Percentiles rank a stretch among this genome's conserved stretches.
Evolutionary conservation across 768 basidiomycete genomes (phyloP).

Genomic region (Amanita rimosa): DNA sequence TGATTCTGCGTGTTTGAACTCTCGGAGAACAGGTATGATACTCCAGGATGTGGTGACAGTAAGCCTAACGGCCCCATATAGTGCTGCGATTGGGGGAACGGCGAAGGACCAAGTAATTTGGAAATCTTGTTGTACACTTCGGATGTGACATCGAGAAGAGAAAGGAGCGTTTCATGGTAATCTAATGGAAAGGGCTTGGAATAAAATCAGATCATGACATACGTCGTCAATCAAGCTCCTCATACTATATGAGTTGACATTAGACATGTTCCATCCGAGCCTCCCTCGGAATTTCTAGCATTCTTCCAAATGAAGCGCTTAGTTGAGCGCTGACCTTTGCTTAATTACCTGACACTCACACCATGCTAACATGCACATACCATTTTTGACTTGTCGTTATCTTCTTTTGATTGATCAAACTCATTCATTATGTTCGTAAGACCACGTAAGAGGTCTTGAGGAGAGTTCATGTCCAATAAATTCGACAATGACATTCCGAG

Average conservation of each 20-base stretch:
- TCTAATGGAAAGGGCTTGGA: constrained; percentile 78
- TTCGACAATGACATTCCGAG: constrained; percentile 82
- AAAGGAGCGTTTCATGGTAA: constrained; percentile 82
- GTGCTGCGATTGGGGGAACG: constrained; percentile 54
- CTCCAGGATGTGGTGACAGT: constrained; percentile 71
- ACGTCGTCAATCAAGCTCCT: background rate
- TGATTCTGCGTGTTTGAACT: constrained; percentile 17
- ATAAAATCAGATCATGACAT: constrained; percentile 4
- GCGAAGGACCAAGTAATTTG: constrained; percentile 73
- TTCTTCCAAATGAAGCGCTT: constrained; percentile 51
- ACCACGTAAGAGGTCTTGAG: constrained; percentile 70
- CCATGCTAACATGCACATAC: constrained; percentile 22
- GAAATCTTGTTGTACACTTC: constrained; percentile 85
- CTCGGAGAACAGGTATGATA: constrained; percentile 63
- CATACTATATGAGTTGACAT: constrained; percentile 65
- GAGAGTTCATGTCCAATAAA: constrained; percentile 70
- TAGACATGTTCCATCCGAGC: constrained; percentile 58
- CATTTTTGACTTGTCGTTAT: constrained; percentile 64
- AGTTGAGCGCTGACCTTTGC: constrained; percentile 14
- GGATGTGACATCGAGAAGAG: constrained; percentile 80
- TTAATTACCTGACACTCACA: constrained; percentile 6
- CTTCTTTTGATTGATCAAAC: constrained; percentile 71
- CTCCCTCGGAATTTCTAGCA: constrained; percentile 41
- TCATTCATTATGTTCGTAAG: constrained; percentile 62
- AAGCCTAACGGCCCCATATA: constrained; percentile 73